Base-by-base conservation (phyloP, 2,329 filamentous ascomycete species). In the Harringtonia aguacate region DNA sequence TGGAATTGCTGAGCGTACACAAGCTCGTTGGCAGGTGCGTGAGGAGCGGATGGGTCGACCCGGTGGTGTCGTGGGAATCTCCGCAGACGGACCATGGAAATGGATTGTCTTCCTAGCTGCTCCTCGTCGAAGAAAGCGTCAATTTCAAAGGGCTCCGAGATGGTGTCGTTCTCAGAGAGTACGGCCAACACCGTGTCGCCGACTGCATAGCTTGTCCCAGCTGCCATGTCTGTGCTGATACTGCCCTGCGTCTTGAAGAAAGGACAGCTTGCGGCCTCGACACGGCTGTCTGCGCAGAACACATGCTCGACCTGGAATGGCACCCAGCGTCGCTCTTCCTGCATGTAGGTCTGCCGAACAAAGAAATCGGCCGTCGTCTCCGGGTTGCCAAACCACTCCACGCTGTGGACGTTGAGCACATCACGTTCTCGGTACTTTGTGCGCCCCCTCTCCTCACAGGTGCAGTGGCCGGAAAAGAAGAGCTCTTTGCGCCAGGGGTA, bases 391-490 rank as follows among this genome's bases (percentile, higher is more conserved):
- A 76, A 74, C 60, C 76, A 80, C 48, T 75, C 67, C 0, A 89
- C 70, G 0, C 67, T 50, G 34, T 83, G 73, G 2, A 72, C 73
- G 0, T 67, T 68, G 0, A 77, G 53, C 1, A 88, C 65, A 29
- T 86, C 71, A n/a, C n/a, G 0, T 70, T 59, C 1, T 71, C 67
- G 0, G 65, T 51, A 4, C 86, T 66, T 24, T 69, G 62, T 46
- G 1, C 45, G 46, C 0, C 36, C 38, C 9, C 50, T 55, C 17
- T 73, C 66, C 0, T 64, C 57, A 49, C 86, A 92, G 1, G 80
- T 83, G 61, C 86, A 90, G 46, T 88, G 78, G 41, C 87, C 76
- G 0, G 80, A 86, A 0, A 90, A 61, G 48, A 92, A 92, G 0
- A 92, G 60, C 58, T 94, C 86, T 41, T 88, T 84, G 0, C 62